Percentiles rank a stretch among this genome's conserved stretches.
Evolutionary conservation across 2,329 filamentous ascomycete species (phyloP).

Genomic region (Davidsoniella australis): DNA sequence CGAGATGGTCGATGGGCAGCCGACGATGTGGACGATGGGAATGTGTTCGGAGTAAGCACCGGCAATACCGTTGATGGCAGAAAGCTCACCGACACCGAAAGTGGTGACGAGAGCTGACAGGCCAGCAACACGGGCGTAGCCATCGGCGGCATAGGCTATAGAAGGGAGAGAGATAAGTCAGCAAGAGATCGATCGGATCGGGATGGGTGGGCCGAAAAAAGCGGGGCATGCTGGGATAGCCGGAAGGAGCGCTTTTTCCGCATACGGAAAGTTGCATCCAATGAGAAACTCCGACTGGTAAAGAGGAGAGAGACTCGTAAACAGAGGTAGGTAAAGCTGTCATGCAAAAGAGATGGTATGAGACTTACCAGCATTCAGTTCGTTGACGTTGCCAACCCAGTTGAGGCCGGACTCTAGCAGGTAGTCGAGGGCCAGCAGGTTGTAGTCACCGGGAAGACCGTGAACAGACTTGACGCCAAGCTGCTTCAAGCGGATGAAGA

Average conservation of each 20-base stretch:
- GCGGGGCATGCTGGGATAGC: not conserved
- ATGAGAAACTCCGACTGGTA: not conserved
- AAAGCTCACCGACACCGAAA: slow-evolving; percentile 60
- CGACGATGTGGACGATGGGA: slow-evolving; percentile 53
- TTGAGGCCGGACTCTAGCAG: slow-evolving; percentile 38
- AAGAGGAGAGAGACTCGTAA: not conserved
- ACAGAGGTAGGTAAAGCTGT: not conserved
- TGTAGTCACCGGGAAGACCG: slow-evolving; percentile 58
- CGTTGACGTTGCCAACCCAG: slow-evolving; percentile 56
- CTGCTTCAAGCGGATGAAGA: slow-evolving; percentile 47
- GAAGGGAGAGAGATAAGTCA: slow-evolving; percentile 14
- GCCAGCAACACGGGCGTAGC: slow-evolving; percentile 57
- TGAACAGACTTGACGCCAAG: slow-evolving; percentile 48
- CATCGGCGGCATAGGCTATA: slow-evolving; percentile 60
- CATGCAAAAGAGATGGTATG: slow-evolving; percentile 11
- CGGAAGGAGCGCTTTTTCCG: not conserved
- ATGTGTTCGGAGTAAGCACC: slow-evolving; percentile 60
- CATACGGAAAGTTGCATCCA: not conserved
- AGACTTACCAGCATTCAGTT: slow-evolving; percentile 51
- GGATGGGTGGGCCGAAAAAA: not conserved
- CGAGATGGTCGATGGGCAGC: slow-evolving; percentile 31
- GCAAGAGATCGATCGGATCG: not conserved
- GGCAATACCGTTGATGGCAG: slow-evolving; percentile 55
- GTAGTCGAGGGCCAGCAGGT: slow-evolving; percentile 52
- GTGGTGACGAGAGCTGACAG: slow-evolving; percentile 57